These are phyloP conservation scores for Cyclotella kingstonii DNA, from an alignment of 108 stramenopile species.

Conservation along the genomic window DNA sequence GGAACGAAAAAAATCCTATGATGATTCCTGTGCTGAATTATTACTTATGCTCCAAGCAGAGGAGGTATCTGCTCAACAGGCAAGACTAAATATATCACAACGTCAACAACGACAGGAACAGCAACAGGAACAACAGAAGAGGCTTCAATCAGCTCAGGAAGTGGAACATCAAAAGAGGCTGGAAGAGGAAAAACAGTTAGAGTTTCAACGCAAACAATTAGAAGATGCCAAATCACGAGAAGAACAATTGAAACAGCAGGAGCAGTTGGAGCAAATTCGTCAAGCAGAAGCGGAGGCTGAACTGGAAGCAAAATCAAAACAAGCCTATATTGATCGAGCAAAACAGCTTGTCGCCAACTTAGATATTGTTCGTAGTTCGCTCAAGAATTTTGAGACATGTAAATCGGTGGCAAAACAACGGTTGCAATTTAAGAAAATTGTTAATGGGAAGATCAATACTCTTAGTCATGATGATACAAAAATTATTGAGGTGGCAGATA, in stretches of 20 bases:
- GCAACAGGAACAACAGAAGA: constrained; percentile 22
- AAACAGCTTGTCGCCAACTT: constrained; percentile 56
- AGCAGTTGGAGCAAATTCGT: neutral
- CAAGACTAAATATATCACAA: constrained; percentile 16
- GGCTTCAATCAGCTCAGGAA: too few species aligned
- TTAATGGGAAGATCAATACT: constrained; percentile 81
- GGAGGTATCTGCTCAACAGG: neutral
- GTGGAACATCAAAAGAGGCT: constrained; percentile 7
- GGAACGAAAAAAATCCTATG: constrained; percentile 17
- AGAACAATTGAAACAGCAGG: neutral
- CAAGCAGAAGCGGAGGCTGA: constrained; percentile 19
- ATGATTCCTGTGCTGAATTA: constrained; percentile 6
- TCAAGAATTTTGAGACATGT: constrained; percentile 64
- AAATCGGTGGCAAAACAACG: constrained; percentile 53
- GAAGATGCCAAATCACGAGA: neutral
- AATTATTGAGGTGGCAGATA: constrained; percentile 54
- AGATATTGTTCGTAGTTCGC: constrained; percentile 44
- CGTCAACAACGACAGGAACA: constrained; percentile 3
- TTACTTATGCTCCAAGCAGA: constrained; percentile 28
- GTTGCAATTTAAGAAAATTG: constrained; percentile 80
- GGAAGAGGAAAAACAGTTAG: neutral
- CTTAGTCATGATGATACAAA: constrained; percentile 65
- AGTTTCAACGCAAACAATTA: neutral
- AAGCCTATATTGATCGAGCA: constrained; percentile 28
- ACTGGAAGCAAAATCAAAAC: constrained; percentile 3